Base-by-base conservation (phyloP, 2,329 filamentous ascomycete species). In the Fusarium brevicatenulatum region DNA sequence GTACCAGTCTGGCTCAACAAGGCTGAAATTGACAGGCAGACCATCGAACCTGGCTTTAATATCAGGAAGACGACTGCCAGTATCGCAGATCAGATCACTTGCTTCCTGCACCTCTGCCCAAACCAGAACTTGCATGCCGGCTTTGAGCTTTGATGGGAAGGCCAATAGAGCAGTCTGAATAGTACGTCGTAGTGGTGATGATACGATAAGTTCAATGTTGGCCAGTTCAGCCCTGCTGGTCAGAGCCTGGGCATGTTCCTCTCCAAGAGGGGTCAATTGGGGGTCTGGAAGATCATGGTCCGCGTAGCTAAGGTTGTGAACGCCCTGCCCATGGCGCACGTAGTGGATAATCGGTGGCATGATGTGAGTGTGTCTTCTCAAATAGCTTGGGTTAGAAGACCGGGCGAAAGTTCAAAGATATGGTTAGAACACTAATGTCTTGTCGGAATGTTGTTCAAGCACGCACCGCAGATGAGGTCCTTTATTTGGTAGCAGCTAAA, bases 261-360 rank as follows among this genome's bases (percentile, higher is more conserved):
- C 30, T 15, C 60, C 60, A 15, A 63, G 54, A 1, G 16, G 19
- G 0, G 60, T 63, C 4, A 63, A 23, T 60, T 49, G 30, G 7
- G 60, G 60, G 6, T 63, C 60, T 21, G 54, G 54, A 3, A 63
- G 54, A 43, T 36, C 15, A 19, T 63, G 43, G 19, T 63, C 60
- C 11, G 54, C 54, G 1, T 63, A n/a, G 21, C 54, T 63, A 3
- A 63, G 60, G 7, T 63, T 63, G 3, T 63, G 37, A 32, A 61
- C 43, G 23, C 54, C 60, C 9, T 63, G 60, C 1, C 60, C 60
- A 15, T 63, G 43, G 36, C 60, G 60, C 4, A 63, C 37, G 10
- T 23, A 32, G 36, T 63, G 60, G 6, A 63, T 61, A 5, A 50
- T 37, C 2, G 54, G 54, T 25, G 54, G 6, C 60, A 61, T 43